Evolutionary conservation across 2,329 filamentous ascomycete genomes (phyloP), one percentile per base, ranked within the genome.

Genomic region (Monilinia fructigena): DNA sequence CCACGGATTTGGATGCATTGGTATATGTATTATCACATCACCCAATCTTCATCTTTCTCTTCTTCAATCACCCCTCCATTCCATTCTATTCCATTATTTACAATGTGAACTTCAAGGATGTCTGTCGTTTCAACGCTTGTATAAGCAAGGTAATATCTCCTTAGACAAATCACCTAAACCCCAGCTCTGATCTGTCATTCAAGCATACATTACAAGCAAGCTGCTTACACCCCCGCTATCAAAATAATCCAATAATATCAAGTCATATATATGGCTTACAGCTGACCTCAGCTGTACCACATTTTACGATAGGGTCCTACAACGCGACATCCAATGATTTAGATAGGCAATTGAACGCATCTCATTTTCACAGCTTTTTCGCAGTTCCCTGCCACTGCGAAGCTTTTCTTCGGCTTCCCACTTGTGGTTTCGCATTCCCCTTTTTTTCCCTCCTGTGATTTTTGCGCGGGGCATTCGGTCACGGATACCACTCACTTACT

Each of bases 221-320:
- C 20, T 23, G 23, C 20, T n/a, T 23, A 10, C 47, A 8, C 47
- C 11, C 40, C 40, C 12, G 12, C 12, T 18, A 14, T 18, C 40
- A 45, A 45, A 48, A 42, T 7, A 35, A 56, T 14, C 54, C 54
- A 56, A 56, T 56, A 20, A 42, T 23, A 56, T 38, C 35, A n/a
- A 35, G 31, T n/a, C 20, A 56, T 56, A 42, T 56, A 23, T 26
- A 59, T 47, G 55, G 55, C 40, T 59, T 47, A 59, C 55, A 28
- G 58, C 58, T 60, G 58, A 60, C 28, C 45, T 50, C 58, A 60
- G 58, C 42, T 60, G 14, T 48, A 7, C 16, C 16, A 47, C n/a
- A 47, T 47, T 7, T 28, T 28, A 58, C 16, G 23, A 45, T 31
- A 45, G 45, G 55, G 45, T 23, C 23, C 40, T 58, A 45, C 16